These are phyloP conservation scores for Phaeosphaeriaceae sp. DNA, from an alignment of 2,329 filamentous ascomycete genomes.

Conservation along the genomic window DNA sequence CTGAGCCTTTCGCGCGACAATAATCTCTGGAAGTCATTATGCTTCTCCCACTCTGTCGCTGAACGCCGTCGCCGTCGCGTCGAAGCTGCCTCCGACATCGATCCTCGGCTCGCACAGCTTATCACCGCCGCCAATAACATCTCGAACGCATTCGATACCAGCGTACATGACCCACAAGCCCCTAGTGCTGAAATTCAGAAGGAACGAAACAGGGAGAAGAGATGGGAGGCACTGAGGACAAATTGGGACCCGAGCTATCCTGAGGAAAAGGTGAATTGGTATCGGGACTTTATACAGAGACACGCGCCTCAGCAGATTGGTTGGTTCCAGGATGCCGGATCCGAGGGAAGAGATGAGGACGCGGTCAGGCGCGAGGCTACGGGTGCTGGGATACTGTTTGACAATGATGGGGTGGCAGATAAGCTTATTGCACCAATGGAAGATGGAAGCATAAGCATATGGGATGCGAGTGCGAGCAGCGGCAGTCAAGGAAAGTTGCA, in stretches of 20 bases:
- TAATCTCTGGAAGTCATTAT: slow-evolving; percentile 76
- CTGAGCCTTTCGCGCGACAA: slow-evolving; percentile 74
- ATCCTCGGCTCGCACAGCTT: slow-evolving; percentile 52
- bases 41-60: slow-evolving; percentile 74
- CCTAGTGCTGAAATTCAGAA: slow-evolving; percentile 40
- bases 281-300: slow-evolving; percentile 85
- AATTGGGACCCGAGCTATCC: slow-evolving; percentile 86
- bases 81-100: slow-evolving; percentile 37
- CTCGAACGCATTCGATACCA: slow-evolving; percentile 29
- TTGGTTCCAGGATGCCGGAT: slow-evolving; percentile 74
- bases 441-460: slow-evolving; percentile 86
- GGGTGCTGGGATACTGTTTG: slow-evolving; percentile 72
- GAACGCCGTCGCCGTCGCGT: slow-evolving; percentile 64
- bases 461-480: slow-evolving; percentile 65
- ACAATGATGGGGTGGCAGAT: slow-evolving; percentile 60
- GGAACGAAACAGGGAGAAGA: slow-evolving; percentile 41
- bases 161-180: slow-evolving; percentile 32
- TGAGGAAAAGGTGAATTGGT: slow-evolving; percentile 78
- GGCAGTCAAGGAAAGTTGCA: slow-evolving; percentile 71
- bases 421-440: slow-evolving; percentile 80
- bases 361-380: slow-evolving; percentile 67
- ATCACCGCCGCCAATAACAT: slow-evolving; percentile 51
- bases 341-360: slow-evolving; percentile 48
- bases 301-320: slow-evolving; percentile 75
- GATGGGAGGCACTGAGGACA: slow-evolving; percentile 67